Evolutionary conservation across 2,329 filamentous ascomycete species (phyloP).

Genomic region (Curvularia sp.): DNA sequence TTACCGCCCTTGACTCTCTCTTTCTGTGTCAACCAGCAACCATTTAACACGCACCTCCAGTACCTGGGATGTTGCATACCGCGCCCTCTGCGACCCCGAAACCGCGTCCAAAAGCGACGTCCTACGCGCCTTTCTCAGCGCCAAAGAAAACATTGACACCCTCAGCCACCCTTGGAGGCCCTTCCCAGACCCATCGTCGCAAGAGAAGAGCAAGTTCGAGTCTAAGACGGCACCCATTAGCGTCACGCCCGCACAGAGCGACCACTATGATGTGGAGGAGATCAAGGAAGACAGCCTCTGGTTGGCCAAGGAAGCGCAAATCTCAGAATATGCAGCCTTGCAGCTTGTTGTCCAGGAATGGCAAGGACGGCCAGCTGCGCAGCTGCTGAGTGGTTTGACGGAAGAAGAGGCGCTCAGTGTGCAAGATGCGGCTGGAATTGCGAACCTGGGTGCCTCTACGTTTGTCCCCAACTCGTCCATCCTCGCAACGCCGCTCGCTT

Average conservation of each 20-base stretch:
- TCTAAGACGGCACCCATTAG: constrained; percentile 88
- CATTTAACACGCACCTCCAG: constrained; percentile 60
- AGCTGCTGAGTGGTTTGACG: constrained; percentile 75
- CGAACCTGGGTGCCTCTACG: constrained; percentile 64
- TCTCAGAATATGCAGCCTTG: constrained; percentile 84
- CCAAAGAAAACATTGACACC: constrained; percentile 71
- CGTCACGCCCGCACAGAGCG: constrained; percentile 71
- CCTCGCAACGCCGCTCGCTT: constrained; percentile 37
- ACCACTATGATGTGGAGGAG: constrained; percentile 74
- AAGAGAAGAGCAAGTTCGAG: constrained; percentile 76
- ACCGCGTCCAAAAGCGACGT: constrained; percentile 43
- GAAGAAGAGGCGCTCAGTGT: constrained; percentile 80
- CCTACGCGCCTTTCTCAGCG: constrained; percentile 73
- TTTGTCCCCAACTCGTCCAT: constrained; percentile 55
- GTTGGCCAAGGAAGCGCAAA: constrained; percentile 77
- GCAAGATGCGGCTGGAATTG: constrained; percentile 73
- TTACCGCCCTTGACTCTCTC: constrained; percentile 18
- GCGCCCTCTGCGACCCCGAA: constrained; percentile 62
- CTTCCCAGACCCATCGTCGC: constrained; percentile 68
- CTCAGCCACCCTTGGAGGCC: constrained; percentile 73
- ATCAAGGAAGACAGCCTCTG: constrained; percentile 87
- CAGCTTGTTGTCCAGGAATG: constrained; percentile 82
- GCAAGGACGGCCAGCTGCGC: constrained; percentile 77
- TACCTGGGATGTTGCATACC: constrained; percentile 65
- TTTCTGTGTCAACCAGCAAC: background rate